phyloP scores from a whole-genome alignment of 768 basidiomycete species.

The Pleurotus tuoliensis region DNA sequence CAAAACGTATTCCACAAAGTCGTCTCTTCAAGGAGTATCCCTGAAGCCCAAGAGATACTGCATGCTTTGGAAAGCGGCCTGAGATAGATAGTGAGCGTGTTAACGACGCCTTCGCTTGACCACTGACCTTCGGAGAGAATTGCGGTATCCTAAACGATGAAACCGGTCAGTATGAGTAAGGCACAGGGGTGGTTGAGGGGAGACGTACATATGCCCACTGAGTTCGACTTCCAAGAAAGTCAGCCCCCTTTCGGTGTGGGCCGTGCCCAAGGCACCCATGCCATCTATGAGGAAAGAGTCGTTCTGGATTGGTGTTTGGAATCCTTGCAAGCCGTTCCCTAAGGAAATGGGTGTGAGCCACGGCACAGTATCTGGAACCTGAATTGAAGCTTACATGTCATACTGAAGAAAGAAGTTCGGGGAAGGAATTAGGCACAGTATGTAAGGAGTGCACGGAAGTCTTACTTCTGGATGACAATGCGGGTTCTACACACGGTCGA shows the following conservation, averaged over 20 bases:
- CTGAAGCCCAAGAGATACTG: constrained; percentile 65
- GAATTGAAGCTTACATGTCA: constrained; percentile 32
- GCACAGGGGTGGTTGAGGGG: neutral
- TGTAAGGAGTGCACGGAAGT: neutral
- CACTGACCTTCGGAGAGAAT: constrained; percentile 56
- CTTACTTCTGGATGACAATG: constrained; percentile 64
- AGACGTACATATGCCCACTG: constrained; percentile 66
- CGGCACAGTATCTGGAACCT: neutral
- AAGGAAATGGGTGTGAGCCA: neutral
- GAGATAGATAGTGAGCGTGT: constrained; percentile 6
- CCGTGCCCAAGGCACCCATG: constrained; percentile 61
- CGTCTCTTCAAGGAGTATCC: constrained; percentile 30
- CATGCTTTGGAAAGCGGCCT: constrained; percentile 72
- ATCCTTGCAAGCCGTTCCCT: constrained; percentile 68
- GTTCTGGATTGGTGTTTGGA: constrained; percentile 61
- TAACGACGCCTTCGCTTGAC: neutral
- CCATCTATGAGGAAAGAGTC: constrained; percentile 73
- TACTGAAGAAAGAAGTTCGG: constrained; percentile 19
- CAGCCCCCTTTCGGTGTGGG: constrained; percentile 64
- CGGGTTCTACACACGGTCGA: constrained; percentile 35
- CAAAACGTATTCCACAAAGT: too few species aligned
- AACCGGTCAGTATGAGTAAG: neutral
- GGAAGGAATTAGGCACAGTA: neutral
- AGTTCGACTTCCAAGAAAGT: constrained; percentile 65
- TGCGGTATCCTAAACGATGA: constrained; percentile 50